A percentile compares a stretch with the other conserved stretches of the same genome.
Evolutionary conservation across 2,329 filamentous ascomycete genomes (phyloP).

Genomic region (Pseudomassariella vexata): DNA sequence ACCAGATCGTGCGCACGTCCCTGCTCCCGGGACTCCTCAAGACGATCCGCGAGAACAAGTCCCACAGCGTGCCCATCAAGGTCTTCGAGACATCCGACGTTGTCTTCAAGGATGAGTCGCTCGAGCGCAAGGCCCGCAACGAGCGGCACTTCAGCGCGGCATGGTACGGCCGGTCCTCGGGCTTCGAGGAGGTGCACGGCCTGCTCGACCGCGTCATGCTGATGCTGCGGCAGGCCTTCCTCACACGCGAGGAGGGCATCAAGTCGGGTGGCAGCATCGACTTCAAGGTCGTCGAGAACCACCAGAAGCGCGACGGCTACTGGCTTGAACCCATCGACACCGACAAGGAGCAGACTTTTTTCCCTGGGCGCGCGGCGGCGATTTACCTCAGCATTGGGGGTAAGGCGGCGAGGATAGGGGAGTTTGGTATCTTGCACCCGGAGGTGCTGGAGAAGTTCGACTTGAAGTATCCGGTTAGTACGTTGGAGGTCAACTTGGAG

Average conservation of each 20-base stretch:
- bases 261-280: conserved; percentile 39
- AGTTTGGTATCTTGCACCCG: conserved; percentile 92
- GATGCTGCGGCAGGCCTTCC: conserved; percentile 82
- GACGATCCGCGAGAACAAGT: conserved; percentile 73
- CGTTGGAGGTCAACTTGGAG: conserved; percentile 90
- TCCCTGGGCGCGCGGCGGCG: conserved; percentile 81
- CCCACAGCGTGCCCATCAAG: conserved; percentile 68
- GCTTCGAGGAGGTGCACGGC: conserved; percentile 94
- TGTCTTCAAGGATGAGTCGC: conserved; percentile 70
- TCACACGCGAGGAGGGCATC: conserved; percentile 68
- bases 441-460: conserved; percentile 73
- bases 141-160: conserved; percentile 94
- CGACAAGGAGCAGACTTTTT: conserved; percentile 92
- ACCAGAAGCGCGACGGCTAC: conserved; percentile 65
- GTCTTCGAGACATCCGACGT: conserved; percentile 77
- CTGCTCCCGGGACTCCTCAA: conserved; percentile 71
- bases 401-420: conserved; percentile 72
- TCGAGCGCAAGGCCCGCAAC: conserved; percentile 82
- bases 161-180: conserved; percentile 88
- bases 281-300: conserved; percentile 47
- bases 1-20: conserved; percentile 73
- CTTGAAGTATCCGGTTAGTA: conserved; percentile 73
- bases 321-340: conserved; percentile 91
- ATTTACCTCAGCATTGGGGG: conserved; percentile 72
- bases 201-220: conserved; percentile 85